Conservation (phyloP, 768 basidiomycete species). For the Russula virescens region DNA sequence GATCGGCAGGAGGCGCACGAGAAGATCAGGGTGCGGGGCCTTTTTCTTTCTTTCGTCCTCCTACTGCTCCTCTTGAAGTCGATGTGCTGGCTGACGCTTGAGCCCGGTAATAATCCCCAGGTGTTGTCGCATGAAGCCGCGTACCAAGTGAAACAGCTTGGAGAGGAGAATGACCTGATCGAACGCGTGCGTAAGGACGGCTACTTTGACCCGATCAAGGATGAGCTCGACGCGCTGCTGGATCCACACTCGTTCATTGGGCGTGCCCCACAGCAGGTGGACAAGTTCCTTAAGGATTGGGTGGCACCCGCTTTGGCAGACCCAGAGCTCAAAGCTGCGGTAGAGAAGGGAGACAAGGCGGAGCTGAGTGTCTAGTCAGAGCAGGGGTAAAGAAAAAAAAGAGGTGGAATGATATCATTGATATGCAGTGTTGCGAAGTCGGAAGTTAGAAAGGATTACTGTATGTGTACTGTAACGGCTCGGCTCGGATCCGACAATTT, state of each 20-base stretch:
- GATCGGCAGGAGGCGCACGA: conserved; percentile 97
- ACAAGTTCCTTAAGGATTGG: conserved; percentile 80
- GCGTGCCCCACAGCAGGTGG: conserved; percentile 92
- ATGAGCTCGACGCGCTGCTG: conserved; percentile 68
- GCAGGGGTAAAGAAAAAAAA: neutral
- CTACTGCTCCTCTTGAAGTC: neutral
- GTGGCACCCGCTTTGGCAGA: conserved; percentile 76
- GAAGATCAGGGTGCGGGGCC: conserved; percentile 65
- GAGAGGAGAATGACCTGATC: conserved; percentile 93
- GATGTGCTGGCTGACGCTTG: neutral
- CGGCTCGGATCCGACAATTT: no score
- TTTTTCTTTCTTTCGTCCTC: conserved; percentile 10
- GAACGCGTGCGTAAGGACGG: conserved; percentile 70
- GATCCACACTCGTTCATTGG: conserved; percentile 89
- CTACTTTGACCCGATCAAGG: conserved; percentile 90
- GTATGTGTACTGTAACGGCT: no score
- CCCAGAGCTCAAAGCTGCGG: conserved; percentile 47
- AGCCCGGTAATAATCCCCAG: conserved; percentile 33
- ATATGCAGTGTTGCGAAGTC: no score
- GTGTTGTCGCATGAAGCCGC: conserved; percentile 94
- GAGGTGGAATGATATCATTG: neutral
- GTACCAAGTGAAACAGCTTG: conserved; percentile 89
- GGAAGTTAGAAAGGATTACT: no score
- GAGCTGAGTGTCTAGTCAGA: conserved; percentile 51
- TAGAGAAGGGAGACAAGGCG: conserved; percentile 49